A percentile compares a stretch with the other conserved stretches of the same genome.
Evolutionary conservation across 768 basidiomycete genomes (phyloP).

Genomic region (Gautieria morchelliformis): DNA sequence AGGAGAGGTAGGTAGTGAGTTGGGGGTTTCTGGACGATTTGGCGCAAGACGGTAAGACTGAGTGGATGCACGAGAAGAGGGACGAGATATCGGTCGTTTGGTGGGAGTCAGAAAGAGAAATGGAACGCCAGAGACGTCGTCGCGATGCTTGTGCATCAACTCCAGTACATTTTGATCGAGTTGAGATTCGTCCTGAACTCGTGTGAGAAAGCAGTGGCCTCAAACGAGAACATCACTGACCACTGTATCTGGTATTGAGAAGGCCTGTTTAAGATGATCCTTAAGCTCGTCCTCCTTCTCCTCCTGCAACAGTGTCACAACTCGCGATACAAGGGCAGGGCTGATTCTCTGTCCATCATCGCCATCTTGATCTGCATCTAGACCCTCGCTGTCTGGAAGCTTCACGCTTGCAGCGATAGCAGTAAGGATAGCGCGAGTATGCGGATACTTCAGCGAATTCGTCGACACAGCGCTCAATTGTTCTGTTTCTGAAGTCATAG

Average conservation of each 20-base stretch:
- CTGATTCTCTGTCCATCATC: slow-evolving; percentile 38
- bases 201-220: slow-evolving; percentile 12
- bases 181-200: slow-evolving; percentile 26
- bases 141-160: slow-evolving; percentile 91
- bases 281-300: slow-evolving; percentile 89
- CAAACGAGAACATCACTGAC: slow-evolving; percentile 31
- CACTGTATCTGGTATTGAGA: slow-evolving; percentile 58
- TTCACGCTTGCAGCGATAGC: slow-evolving; percentile 67
- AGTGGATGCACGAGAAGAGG: slow-evolving; percentile 70
- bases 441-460: slow-evolving; percentile 46
- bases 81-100: slow-evolving; percentile 67
- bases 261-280: slow-evolving; percentile 56
- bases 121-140: slow-evolving; percentile 74
- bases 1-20: slow-evolving; percentile 67
- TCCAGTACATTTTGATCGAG: slow-evolving; percentile 86
- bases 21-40: slow-evolving; percentile 67
- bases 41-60: slow-evolving; percentile 53
- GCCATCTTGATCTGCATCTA: slow-evolving; percentile 46
- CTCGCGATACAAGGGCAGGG: slow-evolving; percentile 54
- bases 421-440: slow-evolving; percentile 73
- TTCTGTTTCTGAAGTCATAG: neutral
- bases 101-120: slow-evolving; percentile 78
- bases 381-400: slow-evolving; percentile 33
- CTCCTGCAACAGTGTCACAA: slow-evolving; percentile 61
- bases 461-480: neutral